Conservation (phyloP, 2,329 filamentous ascomycete species). For the Penicillium brevicompactum region DNA sequence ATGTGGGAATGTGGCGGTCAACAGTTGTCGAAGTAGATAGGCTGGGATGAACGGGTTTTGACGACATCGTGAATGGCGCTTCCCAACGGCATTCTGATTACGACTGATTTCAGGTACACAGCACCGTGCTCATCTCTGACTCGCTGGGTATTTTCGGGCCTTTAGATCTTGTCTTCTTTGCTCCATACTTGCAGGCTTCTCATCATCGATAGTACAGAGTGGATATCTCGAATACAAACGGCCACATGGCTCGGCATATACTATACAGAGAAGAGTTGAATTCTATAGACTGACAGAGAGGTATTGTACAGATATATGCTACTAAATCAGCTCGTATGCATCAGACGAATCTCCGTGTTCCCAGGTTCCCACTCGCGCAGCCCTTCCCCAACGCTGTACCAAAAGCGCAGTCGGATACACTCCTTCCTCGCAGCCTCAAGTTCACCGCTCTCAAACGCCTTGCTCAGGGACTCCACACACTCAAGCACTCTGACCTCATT, state of each 20-base stretch:
- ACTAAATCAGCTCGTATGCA: constrained; percentile 50
- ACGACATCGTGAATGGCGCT: neutral
- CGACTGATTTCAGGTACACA: neutral
- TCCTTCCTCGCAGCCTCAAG: constrained; percentile 68
- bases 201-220: neutral
- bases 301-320: neutral
- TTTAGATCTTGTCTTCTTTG: neutral
- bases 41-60: neutral
- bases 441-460: constrained; percentile 68
- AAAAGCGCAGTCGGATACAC: constrained; percentile 80
- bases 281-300: neutral
- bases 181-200: neutral
- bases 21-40: neutral
- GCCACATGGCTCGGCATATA: neutral
- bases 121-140: neutral
- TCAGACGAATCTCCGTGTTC: constrained; percentile 57
- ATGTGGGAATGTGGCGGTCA: constrained; percentile 12
- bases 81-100: neutral
- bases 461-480: constrained; percentile 65
- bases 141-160: neutral
- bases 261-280: neutral
- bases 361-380: constrained; percentile 84
- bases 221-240: neutral
- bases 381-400: constrained; percentile 82
- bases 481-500: constrained; percentile 69